Base-by-base conservation (phyloP, 805 yeast species). In the Candida arabinofermentans region DNA sequence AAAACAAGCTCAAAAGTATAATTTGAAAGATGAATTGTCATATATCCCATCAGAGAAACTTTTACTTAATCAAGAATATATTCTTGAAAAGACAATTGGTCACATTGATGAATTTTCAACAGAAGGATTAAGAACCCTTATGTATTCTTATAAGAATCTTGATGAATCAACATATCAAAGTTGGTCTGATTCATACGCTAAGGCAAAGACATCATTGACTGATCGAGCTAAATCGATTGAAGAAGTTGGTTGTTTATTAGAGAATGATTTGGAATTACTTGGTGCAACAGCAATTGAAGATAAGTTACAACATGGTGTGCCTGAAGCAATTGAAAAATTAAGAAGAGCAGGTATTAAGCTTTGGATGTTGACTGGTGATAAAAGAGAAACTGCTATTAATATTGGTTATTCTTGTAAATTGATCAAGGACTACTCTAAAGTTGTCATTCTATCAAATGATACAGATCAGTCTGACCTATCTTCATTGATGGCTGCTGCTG, bases 291-390 rank as follows among this genome's bases (percentile, higher is more conserved):
- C 98, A 0, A 93, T 93, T 47, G 99, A 93, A 59, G 99, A 93
- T 59, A 93, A 91, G 58, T 71, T 93, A 30, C 99, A 93, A 65
- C 84, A 82, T 19, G 99, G 99, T n/a, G 99, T 93, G 6, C 84
- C 97, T 18, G 96, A 90, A 41, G 78, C 98, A 0, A 90, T 93
- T 48, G 97, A 88, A 44, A 89, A 88, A 56, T 72, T 93, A 37
- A 77, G 96, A 53, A 73, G 95, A 48, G 98, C 99, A 0, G 96
- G 96, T 2, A 88, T 93, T 43, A 87, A 83, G 55, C 66, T 93
- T 71, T 93, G 99, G 99, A 93, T 93, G 97, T 69, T 93, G 36
- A 93, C 99, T 0, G 99, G 99, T 34, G 99, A 93, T 61, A 95
- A 95, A 59, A 72, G 97, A 44, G 99, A 93, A 63, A 93, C 99